Evolutionary conservation across 1,139 yeast species (phyloP), one percentile per base, ranked within the genome.

Genomic region (Pichia cactophila): DNA sequence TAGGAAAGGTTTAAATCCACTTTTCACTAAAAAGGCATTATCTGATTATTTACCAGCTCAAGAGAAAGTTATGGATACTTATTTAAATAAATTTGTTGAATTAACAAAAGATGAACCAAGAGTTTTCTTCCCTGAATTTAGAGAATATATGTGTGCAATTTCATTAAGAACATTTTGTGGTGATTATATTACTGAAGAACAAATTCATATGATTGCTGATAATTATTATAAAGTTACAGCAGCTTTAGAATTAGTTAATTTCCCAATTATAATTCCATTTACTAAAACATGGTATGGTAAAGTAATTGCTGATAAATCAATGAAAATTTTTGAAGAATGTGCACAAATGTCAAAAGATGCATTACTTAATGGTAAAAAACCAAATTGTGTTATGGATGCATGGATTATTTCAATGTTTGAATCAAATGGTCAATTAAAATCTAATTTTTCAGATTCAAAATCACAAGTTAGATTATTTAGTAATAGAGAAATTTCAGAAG

Each of bases 221-320:
- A 88, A 89, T 68, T 92, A 89, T 69, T 92, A 81, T 69, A 73
- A 80, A 58, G 85, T 92, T 59, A 92, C 98, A 31, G 95, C 95
- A 54, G 98, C 98, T 42, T 76, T 92, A 65, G 98, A 92, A 70
- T 78, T 92, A 61, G 98, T 92, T 57, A 92, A 92, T 73, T 92
- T 92, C 80, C 98, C 98, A 56, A 86, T 92, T 61, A 90, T 92
- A 55, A 68, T 92, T 51, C 98, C 98, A 33, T 92, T 77, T 74
- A 89, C 98, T 56, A 92, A 89, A 72, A 85, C 97, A 42, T 92
- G 98, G 98, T 88, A 90, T 69, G 98, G 98, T 58, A 85, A 86
- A 73, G 81, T 77, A 65, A 85, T 90, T 61, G 95, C 97, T 50
- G 96, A 92, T 67, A 80, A 83, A 72, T 88, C 96, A 38, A 90